These are phyloP conservation scores for Mycena sanguinolenta DNA, from an alignment of 768 basidiomycete genomes.

Conservation along the genomic window DNA sequence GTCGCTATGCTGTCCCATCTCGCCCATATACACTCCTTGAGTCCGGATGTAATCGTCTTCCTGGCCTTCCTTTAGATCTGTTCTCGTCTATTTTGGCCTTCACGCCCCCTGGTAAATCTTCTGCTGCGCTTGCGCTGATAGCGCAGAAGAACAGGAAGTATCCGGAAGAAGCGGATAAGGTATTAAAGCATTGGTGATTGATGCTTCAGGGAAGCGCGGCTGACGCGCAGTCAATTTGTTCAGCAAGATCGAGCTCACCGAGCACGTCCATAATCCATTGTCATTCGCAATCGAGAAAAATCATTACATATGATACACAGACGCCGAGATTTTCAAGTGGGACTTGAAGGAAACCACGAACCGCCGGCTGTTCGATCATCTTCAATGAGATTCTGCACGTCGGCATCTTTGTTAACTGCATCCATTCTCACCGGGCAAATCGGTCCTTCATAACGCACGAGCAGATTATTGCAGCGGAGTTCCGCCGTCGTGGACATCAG, in stretches of 20 bases:
- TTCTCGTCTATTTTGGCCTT: no score
- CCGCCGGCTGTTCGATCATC: conserved; percentile 95
- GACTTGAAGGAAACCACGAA: conserved; percentile 96
- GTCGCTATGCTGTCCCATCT: no score
- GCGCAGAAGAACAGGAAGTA: no score
- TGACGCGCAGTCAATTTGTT: conserved; percentile 94
- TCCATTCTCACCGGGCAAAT: conserved; percentile 89
- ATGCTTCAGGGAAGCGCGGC: conserved; percentile 94
- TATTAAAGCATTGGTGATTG: conserved; percentile 92
- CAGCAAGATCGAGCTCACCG: conserved; percentile 92
- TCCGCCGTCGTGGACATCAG: conserved; percentile 95
- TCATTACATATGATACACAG: no score
- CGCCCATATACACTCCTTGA: no score
- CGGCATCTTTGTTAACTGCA: conserved; percentile 99
- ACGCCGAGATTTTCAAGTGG: conserved; percentile 97
- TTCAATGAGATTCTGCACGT: conserved; percentile 96
- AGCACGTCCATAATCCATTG: no score
- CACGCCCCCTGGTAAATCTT: no score
- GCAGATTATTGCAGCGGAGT: conserved; percentile 80
- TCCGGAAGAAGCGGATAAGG: conserved; percentile 76
- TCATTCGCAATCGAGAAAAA: no score
- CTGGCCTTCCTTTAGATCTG: no score
- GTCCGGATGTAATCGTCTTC: no score
- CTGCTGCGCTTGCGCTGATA: no score
- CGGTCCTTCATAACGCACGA: conserved; percentile 83